A percentile compares a stretch with the other conserved stretches of the same genome.
Conservation (phyloP, 257 asterid species). For the Solanum okadae region DNA sequence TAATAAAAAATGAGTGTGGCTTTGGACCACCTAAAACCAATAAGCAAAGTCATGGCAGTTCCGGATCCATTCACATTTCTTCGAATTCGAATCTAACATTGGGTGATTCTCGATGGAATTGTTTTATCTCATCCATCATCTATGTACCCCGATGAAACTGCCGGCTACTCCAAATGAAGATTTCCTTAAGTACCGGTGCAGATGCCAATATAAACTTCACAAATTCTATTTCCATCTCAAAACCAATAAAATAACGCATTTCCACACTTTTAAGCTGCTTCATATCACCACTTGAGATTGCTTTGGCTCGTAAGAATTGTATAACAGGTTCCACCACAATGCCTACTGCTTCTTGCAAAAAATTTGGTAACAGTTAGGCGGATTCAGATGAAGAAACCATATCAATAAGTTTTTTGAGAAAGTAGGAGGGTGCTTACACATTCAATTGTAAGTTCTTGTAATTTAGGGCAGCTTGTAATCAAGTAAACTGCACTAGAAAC, state of each 20-base stretch:
- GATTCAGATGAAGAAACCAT: not conserved
- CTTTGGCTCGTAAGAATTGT: not conserved
- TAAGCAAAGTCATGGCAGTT: not conserved
- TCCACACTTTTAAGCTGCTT: not conserved
- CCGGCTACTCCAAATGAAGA: slow-evolving; percentile 8
- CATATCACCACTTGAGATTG: not conserved
- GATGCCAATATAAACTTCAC: slow-evolving; percentile 17
- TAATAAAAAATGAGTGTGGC: not conserved
- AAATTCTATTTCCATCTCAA: not conserved
- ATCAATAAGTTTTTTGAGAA: not conserved
- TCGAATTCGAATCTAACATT: no score
- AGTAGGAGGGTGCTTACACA: not conserved
- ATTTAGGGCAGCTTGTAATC: not conserved
- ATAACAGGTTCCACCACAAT: not conserved
- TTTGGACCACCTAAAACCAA: not conserved
- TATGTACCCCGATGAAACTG: not conserved
- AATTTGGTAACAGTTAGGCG: not conserved
- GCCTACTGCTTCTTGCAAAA: not conserved
- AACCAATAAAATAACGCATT: not conserved
- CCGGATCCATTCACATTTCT: not conserved
- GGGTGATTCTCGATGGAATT: no score
- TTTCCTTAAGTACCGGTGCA: slow-evolving; percentile 37
- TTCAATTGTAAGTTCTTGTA: not conserved
- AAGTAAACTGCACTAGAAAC: not conserved
- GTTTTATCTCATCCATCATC: no score